Evolutionary conservation across 106 monocot genomes (phyloP).

Genomic region (Allium fistulosum): DNA sequence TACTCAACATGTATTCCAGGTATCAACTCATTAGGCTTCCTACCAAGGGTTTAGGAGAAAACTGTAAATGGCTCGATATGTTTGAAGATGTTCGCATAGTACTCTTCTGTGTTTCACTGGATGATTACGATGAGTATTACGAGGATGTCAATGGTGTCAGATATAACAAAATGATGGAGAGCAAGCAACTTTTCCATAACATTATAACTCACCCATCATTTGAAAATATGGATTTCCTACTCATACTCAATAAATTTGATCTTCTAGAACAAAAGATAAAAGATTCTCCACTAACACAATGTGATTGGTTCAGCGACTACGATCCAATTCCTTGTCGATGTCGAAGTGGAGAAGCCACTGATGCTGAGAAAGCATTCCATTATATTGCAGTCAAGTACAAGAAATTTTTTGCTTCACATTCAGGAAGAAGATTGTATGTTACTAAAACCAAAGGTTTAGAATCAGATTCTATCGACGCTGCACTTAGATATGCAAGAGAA

Average conservation of each 20-base stretch:
- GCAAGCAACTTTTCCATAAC: conserved; percentile 67
- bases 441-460: conserved; percentile 45
- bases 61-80: conserved; percentile 90
- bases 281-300: conserved; percentile 35
- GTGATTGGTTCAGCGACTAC: conserved; percentile 89
- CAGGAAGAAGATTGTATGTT: conserved; percentile 65
- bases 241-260: conserved; percentile 85
- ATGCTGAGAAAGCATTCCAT: conserved; percentile 53
- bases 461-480: conserved; percentile 39
- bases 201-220: conserved; percentile 50
- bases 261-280: conserved; percentile 69
- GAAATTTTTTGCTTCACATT: conserved; percentile 43
- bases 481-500: conserved; percentile 67
- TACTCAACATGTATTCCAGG: conserved; percentile 22
- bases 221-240: conserved; percentile 63
- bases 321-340: conserved; percentile 48
- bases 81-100: conserved; percentile 87
- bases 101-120: conserved; percentile 60
- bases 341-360: conserved; percentile 22
- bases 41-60: conserved; percentile 48
- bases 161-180: conserved; percentile 80
- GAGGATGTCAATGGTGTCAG: conserved; percentile 34
- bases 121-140: conserved; percentile 61
- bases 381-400: conserved; percentile 79
- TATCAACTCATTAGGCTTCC: conserved; percentile 84